Percentiles rank a stretch among this genome's conserved stretches.
Conservation (phyloP, 1,139 yeast species). For the Blastobotrys ciferrii region DNA sequence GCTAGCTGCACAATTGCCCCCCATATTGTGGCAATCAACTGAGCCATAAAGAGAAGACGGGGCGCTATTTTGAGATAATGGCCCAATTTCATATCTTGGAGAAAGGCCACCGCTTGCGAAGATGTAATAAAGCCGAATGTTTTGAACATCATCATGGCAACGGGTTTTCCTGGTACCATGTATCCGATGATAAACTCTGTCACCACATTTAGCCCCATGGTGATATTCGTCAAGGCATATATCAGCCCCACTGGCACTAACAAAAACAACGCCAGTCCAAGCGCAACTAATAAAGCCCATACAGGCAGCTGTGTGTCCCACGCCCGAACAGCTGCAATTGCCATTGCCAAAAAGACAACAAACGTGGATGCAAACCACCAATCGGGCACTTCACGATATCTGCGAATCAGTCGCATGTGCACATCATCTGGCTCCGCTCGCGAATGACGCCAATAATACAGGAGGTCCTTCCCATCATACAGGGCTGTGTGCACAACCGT, state of each 20-base stretch:
- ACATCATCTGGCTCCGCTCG: conserved; percentile 54
- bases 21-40: conserved; percentile 41
- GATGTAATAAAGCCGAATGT: conserved; percentile 60
- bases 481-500: conserved; percentile 53
- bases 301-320: conserved; percentile 45
- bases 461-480: conserved; percentile 56
- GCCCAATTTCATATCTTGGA: conserved; percentile 59
- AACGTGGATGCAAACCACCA: conserved; percentile 62
- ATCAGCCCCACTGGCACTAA: conserved; percentile 56
- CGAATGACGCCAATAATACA: conserved; percentile 45
- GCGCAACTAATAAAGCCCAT: conserved; percentile 56
- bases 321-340: conserved; percentile 47
- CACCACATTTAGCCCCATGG: conserved; percentile 57
- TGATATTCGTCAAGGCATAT: conserved; percentile 53
- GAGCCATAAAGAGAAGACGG: conserved; percentile 55
- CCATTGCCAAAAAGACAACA: conserved; percentile 47
- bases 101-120: conserved; percentile 55
- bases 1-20: conserved; percentile 39
- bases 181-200: conserved; percentile 64
- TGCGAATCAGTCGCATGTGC: conserved; percentile 59
- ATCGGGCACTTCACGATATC: conserved; percentile 60
- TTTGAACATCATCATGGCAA: conserved; percentile 61
- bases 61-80: conserved; percentile 66
- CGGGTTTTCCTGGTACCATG: conserved; percentile 59
- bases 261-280: conserved; percentile 50